Conservation (phyloP, 75 land plant species). For the Sequoia sempervirens region DNA sequence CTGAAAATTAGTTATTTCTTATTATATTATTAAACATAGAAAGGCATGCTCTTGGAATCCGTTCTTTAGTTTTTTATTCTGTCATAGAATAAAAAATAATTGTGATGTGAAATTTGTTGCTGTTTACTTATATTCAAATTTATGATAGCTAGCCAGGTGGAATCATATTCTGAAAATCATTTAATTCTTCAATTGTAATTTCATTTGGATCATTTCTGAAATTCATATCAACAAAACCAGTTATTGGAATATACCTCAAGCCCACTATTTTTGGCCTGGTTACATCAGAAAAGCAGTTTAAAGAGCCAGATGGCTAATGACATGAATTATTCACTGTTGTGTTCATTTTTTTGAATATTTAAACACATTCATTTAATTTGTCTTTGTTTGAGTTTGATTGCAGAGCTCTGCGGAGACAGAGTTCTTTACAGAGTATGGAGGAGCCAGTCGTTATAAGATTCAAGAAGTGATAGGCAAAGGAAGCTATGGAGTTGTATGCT, state of each 20-base stretch:
- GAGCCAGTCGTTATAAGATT: constrained; percentile 47
- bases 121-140: neutral
- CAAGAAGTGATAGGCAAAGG: constrained; percentile 49
- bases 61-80: neutral
- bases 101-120: neutral
- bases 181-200: neutral
- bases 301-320: neutral
- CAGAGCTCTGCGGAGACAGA: constrained; percentile 28
- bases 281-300: neutral
- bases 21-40: neutral
- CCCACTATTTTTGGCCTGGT: neutral
- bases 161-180: neutral
- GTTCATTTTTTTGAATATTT: neutral
- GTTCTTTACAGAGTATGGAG: constrained; percentile 66
- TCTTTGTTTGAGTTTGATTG: neutral
- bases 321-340: neutral
- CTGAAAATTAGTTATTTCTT: neutral
- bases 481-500: constrained; percentile 43
- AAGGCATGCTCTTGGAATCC: neutral
- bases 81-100: neutral
- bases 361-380: neutral
- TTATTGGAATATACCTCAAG: neutral
- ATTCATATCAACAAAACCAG: no score
- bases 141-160: neutral
- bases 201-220: no score